phyloP scores from a whole-genome alignment of 2,329 filamentous ascomycete species.

The Stachybotrys elegans region DNA sequence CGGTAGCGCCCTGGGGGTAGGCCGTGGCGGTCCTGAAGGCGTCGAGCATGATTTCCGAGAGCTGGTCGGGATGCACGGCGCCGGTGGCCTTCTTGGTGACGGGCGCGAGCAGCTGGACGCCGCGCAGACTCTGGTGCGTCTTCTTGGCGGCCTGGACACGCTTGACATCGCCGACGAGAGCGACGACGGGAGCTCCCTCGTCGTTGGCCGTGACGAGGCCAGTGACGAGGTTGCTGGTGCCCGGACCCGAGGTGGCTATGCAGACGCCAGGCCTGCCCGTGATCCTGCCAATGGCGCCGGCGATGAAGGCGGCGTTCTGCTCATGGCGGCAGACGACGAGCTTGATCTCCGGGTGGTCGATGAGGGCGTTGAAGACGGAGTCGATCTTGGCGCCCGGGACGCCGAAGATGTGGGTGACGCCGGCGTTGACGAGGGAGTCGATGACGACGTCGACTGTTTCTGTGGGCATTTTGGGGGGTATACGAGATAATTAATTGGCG shows the following conservation, averaged over 20 bases:
- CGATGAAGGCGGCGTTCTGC: not conserved
- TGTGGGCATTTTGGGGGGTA: not conserved
- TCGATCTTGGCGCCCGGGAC: not conserved
- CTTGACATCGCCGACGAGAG: not conserved
- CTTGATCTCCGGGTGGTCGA: not conserved
- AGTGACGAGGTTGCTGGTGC: not conserved
- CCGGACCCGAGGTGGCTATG: not conserved
- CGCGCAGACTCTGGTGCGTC: not conserved
- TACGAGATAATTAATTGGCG: not conserved
- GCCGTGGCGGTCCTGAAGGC: not conserved
- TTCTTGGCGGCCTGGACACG: not conserved
- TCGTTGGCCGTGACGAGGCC: not conserved
- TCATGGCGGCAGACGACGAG: not conserved
- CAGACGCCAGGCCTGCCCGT: not conserved
- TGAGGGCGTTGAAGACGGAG: not conserved
- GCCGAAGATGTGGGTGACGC: not conserved
- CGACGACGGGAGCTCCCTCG: not conserved
- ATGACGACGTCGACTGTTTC: not conserved
- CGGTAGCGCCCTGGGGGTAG: not conserved
- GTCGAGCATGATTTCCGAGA: not conserved
- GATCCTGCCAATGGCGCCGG: not conserved
- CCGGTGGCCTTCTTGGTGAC: not conserved
- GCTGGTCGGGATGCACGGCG: not conserved
- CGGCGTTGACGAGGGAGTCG: not conserved
- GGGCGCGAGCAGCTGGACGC: not conserved